Conservation (phyloP, 2,329 filamentous ascomycete species). For the Neopestalotiopsis clavispora region DNA sequence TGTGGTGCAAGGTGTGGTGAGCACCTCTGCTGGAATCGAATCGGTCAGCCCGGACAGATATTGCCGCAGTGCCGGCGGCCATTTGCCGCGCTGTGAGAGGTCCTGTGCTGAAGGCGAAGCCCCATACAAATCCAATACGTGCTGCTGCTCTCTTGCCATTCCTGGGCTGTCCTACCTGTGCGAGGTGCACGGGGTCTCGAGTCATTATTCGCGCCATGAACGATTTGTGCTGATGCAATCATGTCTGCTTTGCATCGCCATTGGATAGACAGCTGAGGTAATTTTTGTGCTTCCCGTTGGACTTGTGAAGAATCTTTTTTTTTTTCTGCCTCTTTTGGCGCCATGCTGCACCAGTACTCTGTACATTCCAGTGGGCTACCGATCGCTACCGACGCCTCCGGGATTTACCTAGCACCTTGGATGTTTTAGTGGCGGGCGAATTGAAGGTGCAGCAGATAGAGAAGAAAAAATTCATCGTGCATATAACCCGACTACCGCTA, state of each 20-base stretch:
- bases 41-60: constrained; percentile 12
- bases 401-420: background rate
- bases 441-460: background rate
- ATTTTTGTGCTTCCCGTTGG: background rate
- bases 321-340: constrained; percentile 4
- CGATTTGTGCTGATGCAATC: background rate
- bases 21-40: background rate
- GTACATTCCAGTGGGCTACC: background rate
- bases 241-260: background rate
- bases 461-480: background rate
- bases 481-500: background rate
- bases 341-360: background rate
- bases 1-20: constrained; percentile 2
- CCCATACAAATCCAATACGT: background rate
- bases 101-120: background rate
- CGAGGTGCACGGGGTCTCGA: constrained; percentile 10
- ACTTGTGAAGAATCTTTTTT: background rate
- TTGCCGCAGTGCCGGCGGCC: constrained; percentile 5
- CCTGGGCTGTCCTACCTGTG: constrained; percentile 5
- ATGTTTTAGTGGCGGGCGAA: background rate
- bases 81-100: constrained; percentile 9
- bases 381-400: background rate
- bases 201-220: constrained; percentile 9
- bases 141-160: constrained; percentile 12
- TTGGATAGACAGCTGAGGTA: constrained; percentile 10